phyloP scores from a whole-genome alignment of 257 asterid genomes.

The Avicennia marina region DNA sequence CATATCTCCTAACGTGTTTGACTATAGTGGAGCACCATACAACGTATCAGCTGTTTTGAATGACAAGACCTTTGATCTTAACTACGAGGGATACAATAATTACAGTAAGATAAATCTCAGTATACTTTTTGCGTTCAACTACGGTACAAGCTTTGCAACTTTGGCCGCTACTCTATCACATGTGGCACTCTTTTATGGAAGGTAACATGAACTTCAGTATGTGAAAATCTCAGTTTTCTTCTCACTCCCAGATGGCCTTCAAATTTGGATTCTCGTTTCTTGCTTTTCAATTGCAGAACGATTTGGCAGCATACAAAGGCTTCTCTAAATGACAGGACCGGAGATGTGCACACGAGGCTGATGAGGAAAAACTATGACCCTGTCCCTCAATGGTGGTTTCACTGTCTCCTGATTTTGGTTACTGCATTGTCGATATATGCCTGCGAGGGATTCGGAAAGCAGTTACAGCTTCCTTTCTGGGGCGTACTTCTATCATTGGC shows the following conservation, averaged over 20 bases:
- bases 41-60: slow-evolving; percentile 36
- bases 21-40: slow-evolving; percentile 36
- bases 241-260: neutral
- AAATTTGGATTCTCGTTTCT: neutral
- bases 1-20: slow-evolving; percentile 45
- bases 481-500: slow-evolving; percentile 47
- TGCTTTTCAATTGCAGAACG: slow-evolving; percentile 18
- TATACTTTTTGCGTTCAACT: slow-evolving; percentile 36
- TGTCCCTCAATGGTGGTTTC: slow-evolving; percentile 73
- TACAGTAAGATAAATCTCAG: slow-evolving; percentile 59
- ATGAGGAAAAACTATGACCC: slow-evolving; percentile 55
- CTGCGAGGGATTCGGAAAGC: slow-evolving; percentile 50
- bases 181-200: slow-evolving; percentile 56
- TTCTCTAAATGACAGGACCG: slow-evolving; percentile 41
- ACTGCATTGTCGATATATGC: slow-evolving; percentile 32
- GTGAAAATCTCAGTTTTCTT: neutral
- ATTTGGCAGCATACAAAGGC: slow-evolving; percentile 61
- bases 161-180: slow-evolving; percentile 58
- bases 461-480: slow-evolving; percentile 66
- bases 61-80: slow-evolving; percentile 36
- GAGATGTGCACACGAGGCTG: slow-evolving; percentile 55
- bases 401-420: slow-evolving; percentile 31
- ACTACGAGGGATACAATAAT: slow-evolving; percentile 36
- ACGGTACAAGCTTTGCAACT: slow-evolving; percentile 54
- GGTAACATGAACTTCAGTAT: slow-evolving; percentile 25